Base-by-base conservation (phyloP, 352 stramenopile genomes). In the Phytophthora cryptogea region DNA sequence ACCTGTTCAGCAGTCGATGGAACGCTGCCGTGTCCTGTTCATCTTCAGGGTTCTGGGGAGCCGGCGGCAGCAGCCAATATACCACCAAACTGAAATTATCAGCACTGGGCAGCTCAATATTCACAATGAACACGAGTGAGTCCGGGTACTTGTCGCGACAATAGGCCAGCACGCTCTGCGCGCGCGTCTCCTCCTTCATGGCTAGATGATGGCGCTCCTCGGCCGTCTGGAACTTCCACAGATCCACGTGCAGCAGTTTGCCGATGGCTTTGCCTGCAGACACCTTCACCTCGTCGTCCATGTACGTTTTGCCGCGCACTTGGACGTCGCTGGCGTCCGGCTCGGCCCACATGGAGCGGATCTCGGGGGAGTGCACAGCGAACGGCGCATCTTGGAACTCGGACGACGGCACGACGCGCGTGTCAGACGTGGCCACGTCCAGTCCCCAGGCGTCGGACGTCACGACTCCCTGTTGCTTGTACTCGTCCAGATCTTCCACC, bases 121-220 rank as follows among this genome's bases (percentile, higher is more conserved):
- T 95, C 48, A 96, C 66, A n/a, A 95, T 66, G 57, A 96, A 94
- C 26, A 96, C 74, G 32, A 89, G 85, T 47, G 81, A 77, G 46
- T 84, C 63, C 0, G 74, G 68, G 53, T 78, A 75, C n/a, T 78
- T 63, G 7, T 74, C 47, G 2, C 48, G 51, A 31, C 77, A 89
- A 43, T 77, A 78, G 16, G 51, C 63, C 28, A 89, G 46, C 28
- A 93, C 70, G 52, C 81, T 89, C 20, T 76, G 52, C 16, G 72
- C 49, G 0, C 76, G 68, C 31, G 53, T 50, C 32, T 77, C 63
- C 32, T 89, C 78, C 37, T 64, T 63, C 39, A 80, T 75, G 4
- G 80, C 80, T 16, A 88, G 60, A 55, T 90, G 84, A 48, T 85
- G 74, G 9, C 82, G 72, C 43, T 62, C 59, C 13, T 83, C 74